phyloP scores from a whole-genome alignment of 306 rosid species.

The Sicyos baderoa region DNA sequence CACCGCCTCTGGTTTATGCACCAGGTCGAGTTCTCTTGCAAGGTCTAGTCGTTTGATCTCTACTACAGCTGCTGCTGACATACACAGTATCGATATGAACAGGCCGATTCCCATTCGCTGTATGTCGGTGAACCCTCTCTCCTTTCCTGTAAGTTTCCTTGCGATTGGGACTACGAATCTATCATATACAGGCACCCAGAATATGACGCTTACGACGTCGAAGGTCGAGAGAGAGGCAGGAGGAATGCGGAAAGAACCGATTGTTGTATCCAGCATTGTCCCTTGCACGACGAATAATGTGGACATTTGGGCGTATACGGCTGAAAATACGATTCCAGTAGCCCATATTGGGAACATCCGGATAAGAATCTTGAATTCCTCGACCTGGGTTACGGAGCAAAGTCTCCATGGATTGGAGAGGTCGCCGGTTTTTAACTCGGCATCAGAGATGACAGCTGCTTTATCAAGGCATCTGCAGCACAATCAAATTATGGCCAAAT shows the following conservation, averaged over 20 bases:
- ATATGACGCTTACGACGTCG: constrained; percentile 68
- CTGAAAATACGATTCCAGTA: constrained; percentile 70
- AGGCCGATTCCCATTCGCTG: constrained; percentile 96
- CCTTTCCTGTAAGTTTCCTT: constrained; percentile 69
- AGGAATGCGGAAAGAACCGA: constrained; percentile 79
- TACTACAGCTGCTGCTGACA: constrained; percentile 88
- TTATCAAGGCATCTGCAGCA: constrained; percentile 76
- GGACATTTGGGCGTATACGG: constrained; percentile 94
- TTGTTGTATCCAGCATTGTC: constrained; percentile 57
- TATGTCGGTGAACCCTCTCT: constrained; percentile 82
- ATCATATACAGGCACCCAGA: constrained; percentile 90
- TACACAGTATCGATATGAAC: constrained; percentile 63
- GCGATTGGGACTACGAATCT: constrained; percentile 72
- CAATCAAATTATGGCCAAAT: background rate
- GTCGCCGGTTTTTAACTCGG: constrained; percentile 43
- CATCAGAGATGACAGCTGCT: constrained; percentile 68
- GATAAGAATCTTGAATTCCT: constrained; percentile 81
- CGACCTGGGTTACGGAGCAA: constrained; percentile 91
- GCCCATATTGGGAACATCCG: constrained; percentile 99
- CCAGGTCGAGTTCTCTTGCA: constrained; percentile 56
- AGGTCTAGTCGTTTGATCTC: constrained; percentile 62
- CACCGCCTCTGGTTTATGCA: constrained; percentile 48
- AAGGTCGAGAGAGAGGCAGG: constrained; percentile 84
- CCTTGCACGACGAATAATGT: constrained; percentile 96
- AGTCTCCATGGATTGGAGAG: constrained; percentile 70